Evolutionary conservation across 176 grass and related monocot species (phyloP).

Genomic region (Ensete glaucum): DNA sequence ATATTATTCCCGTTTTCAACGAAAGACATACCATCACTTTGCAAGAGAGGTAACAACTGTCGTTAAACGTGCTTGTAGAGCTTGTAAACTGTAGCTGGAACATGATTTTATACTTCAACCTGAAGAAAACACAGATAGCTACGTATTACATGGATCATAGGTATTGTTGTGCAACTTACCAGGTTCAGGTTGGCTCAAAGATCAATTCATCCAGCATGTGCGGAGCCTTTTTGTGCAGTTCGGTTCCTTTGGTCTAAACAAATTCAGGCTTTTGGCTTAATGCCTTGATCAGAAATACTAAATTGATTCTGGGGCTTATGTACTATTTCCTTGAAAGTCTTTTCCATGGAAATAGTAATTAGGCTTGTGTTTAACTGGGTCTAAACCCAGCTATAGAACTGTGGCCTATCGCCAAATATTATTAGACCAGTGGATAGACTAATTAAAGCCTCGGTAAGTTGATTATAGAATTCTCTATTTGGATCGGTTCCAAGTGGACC

Average conservation of each 20-base stretch:
- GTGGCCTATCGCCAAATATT: not conserved
- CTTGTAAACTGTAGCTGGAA: not conserved
- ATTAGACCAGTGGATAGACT: no score
- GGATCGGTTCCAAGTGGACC: not conserved
- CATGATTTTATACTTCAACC: not conserved
- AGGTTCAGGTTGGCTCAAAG: not conserved
- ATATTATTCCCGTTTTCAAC: slow-evolving; percentile 57
- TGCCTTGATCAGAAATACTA: not conserved
- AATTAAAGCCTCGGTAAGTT: not conserved
- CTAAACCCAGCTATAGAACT: not conserved
- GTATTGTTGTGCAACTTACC: not conserved
- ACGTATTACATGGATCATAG: not conserved
- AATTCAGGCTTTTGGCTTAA: not conserved
- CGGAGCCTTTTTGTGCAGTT: not conserved
- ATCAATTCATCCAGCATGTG: not conserved
- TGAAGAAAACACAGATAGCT: not conserved
- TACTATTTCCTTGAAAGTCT: not conserved
- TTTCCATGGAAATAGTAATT: not conserved
- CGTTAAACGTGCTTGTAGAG: not conserved
- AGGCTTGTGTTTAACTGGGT: not conserved
- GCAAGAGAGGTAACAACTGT: slow-evolving; percentile 56
- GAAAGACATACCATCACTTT: slow-evolving; percentile 87
- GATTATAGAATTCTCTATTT: not conserved
- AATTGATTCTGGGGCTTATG: not conserved
- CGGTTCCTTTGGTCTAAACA: not conserved